A percentile compares a stretch with the other conserved stretches of the same genome.
These are phyloP conservation scores for Penicillium ochrochloron DNA, from an alignment of 495 filamentous ascomycete genomes.

Conservation along the genomic window DNA sequence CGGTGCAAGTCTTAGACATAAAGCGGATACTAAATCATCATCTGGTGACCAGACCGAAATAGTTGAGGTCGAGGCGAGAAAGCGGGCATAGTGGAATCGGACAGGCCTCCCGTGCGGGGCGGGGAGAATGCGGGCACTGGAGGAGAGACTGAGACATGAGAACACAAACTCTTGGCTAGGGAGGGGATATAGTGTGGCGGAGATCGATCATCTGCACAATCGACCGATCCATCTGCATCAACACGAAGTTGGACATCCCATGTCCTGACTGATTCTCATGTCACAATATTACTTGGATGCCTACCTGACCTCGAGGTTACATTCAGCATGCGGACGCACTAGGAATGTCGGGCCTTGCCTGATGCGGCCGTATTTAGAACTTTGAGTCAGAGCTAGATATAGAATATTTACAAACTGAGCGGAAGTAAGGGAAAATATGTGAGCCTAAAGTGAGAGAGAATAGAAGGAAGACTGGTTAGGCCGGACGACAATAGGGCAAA, in stretches of 20 bases:
- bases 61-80: neutral
- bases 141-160: constrained; percentile 23
- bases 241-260: neutral
- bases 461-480: neutral
- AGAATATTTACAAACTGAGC: neutral
- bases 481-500: neutral
- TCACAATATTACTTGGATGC: constrained; percentile 10
- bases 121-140: constrained; percentile 6
- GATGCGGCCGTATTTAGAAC: constrained; percentile 10
- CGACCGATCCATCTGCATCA: constrained; percentile 8
- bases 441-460: neutral
- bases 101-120: constrained; percentile 11
- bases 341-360: neutral
- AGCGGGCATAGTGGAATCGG: constrained; percentile 13
- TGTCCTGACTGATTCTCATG: constrained; percentile 4
- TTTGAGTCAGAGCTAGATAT: constrained; percentile 4
- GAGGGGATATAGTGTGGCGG: constrained; percentile 12
- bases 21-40: constrained; percentile 11
- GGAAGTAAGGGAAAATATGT: neutral
- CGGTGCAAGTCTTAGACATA: constrained; percentile 31
- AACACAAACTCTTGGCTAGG: constrained; percentile 6
- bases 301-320: constrained; percentile 19
- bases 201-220: constrained; percentile 18
- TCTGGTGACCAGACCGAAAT: neutral
- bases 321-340: constrained; percentile 17